Percentiles rank a stretch among this genome's conserved stretches.
These are phyloP conservation scores for Xylariaceae sp. DNA, from an alignment of 2,329 filamentous ascomycete species.

Conservation along the genomic window DNA sequence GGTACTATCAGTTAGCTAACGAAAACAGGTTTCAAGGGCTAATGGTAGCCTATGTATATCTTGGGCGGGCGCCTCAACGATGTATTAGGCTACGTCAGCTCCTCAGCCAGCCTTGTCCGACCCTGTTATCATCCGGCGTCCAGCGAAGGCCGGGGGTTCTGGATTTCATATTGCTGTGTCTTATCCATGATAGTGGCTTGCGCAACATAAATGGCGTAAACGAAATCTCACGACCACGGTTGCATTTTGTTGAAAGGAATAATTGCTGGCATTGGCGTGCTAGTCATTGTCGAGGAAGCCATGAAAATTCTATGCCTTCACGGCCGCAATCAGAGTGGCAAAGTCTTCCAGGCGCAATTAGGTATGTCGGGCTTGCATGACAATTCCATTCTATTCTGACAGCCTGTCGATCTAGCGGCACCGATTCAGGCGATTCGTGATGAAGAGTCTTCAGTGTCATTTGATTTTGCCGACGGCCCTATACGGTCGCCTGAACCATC, in stretches of 20 bases:
- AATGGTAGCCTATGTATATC: too few relatives aligned
- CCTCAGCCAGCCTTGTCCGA: too few relatives aligned
- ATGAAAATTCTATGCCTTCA: slow-evolving; percentile 26
- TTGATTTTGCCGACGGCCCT: slow-evolving; percentile 27
- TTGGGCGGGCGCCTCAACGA: too few relatives aligned
- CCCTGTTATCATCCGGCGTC: background rate
- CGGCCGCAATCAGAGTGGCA: slow-evolving; percentile 12
- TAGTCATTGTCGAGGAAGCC: background rate
- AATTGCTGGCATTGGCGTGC: background rate
- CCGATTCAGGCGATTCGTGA: slow-evolving; percentile 1
- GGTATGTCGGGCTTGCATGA: slow-evolving; percentile 9
- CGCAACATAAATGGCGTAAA: background rate
- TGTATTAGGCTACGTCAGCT: too few relatives aligned
- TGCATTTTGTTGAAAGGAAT: background rate
- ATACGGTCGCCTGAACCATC: slow-evolving; percentile 7
- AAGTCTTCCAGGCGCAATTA: slow-evolving; percentile 17
- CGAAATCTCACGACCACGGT: background rate
- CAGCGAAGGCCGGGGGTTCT: too few relatives aligned
- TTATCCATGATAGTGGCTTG: too few relatives aligned
- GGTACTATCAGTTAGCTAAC: too few relatives aligned
- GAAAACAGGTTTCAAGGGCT: too few relatives aligned
- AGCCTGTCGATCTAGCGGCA: slow-evolving; percentile 1
- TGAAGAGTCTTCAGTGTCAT: slow-evolving; percentile 12
- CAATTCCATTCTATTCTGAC: background rate
- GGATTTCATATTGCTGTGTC: too few relatives aligned